Percentiles rank a stretch among this genome's conserved stretches.
Conservation (phyloP, 2,329 filamentous ascomycete species). For the Thielaviopsis populi region DNA sequence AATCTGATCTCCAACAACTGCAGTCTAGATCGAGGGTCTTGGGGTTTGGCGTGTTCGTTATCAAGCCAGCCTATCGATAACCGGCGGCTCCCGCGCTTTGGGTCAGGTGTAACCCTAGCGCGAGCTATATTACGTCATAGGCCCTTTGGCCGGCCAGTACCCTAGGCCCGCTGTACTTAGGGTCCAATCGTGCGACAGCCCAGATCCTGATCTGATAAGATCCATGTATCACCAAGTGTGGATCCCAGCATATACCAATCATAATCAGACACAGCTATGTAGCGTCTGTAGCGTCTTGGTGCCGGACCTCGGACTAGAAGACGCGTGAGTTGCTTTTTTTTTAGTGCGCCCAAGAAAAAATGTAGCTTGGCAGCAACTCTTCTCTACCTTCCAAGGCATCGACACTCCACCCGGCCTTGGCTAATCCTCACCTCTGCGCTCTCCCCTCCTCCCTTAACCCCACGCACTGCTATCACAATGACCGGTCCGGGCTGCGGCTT, state of each 20-base stretch:
- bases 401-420: not conserved
- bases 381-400: not conserved
- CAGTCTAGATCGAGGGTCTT: too few species aligned
- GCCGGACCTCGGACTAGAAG: not conserved
- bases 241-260: not conserved
- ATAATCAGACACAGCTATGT: not conserved
- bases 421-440: not conserved
- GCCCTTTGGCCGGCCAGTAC: not conserved
- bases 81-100: not conserved
- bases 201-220: not conserved
- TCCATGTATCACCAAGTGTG: not conserved
- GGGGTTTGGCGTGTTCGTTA: too few species aligned
- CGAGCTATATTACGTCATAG: not conserved
- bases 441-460: not conserved
- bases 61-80: not conserved
- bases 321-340: not conserved
- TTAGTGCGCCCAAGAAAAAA: not conserved
- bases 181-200: not conserved
- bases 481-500: constrained; percentile 51
- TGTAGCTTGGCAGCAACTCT: not conserved
- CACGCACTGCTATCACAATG: constrained; percentile 10
- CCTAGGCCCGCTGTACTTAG: not conserved
- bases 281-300: not conserved
- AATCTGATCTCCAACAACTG: too few species aligned
- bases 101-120: not conserved